Conservation (phyloP, 805 yeast species). For the Yueomyces sinensis region DNA sequence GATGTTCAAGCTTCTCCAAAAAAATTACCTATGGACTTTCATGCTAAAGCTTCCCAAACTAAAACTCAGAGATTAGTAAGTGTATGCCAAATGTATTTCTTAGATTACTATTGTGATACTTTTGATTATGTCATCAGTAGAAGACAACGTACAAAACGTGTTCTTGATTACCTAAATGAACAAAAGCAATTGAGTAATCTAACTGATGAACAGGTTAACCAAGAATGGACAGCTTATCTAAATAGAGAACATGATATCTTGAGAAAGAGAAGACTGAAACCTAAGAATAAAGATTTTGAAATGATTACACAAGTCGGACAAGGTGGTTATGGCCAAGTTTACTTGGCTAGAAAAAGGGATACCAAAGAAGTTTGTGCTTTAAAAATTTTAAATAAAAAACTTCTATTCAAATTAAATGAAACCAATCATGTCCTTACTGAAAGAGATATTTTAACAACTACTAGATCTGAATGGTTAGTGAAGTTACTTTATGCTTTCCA, state of each 20-base stretch:
- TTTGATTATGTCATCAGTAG: constrained; percentile 84
- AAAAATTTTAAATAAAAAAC: constrained; percentile 77
- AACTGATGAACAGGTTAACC: constrained; percentile 30
- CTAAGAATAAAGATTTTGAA: constrained; percentile 89
- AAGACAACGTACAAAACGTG: constrained; percentile 66
- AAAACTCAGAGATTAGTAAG: constrained; percentile 78
- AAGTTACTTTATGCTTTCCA: constrained; percentile 90
- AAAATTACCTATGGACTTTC: constrained; percentile 33
- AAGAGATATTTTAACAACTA: constrained; percentile 91
- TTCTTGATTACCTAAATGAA: constrained; percentile 38
- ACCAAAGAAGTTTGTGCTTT: constrained; percentile 92
- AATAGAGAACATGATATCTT: constrained; percentile 76
- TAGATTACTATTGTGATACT: constrained; percentile 93
- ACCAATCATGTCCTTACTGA: constrained; percentile 93
- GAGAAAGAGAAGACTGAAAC: constrained; percentile 81
- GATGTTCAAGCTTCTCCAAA: constrained; percentile 23
- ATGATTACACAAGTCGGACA: constrained; percentile 98
- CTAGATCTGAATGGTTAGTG: constrained; percentile 92
- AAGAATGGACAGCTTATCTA: constrained; percentile 63
- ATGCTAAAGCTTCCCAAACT: constrained; percentile 46
- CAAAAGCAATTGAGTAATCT: constrained; percentile 16
- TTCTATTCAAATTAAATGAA: constrained; percentile 81
- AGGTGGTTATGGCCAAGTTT: constrained; percentile 99
- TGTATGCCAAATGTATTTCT: constrained; percentile 85
- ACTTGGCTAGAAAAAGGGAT: constrained; percentile 84